Evolutionary conservation across 73 alveolate species (phyloP).

Genomic region (Paramecium bursaria): DNA sequence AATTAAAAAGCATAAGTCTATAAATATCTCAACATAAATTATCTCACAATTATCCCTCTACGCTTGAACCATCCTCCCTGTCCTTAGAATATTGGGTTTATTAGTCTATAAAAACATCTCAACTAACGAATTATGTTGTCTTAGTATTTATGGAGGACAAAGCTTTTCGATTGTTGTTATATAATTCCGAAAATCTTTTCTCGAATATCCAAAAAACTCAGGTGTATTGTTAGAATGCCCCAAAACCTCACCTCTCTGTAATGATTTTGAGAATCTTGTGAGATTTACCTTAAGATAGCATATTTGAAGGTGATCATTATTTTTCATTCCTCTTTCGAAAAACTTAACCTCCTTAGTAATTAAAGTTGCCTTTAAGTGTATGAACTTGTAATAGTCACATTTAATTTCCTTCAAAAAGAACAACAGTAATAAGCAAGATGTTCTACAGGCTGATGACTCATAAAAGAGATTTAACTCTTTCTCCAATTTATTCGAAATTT

Average conservation of each 20-base stretch:
- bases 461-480: slow-evolving; percentile 1
- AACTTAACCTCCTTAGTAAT: slow-evolving; percentile 13
- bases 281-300: slow-evolving; percentile 44
- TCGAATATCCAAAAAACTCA: slow-evolving; percentile 22
- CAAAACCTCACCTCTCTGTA: slow-evolving; percentile 31
- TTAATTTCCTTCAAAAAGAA: background rate
- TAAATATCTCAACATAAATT: slow-evolving; percentile 32
- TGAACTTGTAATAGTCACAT: slow-evolving; percentile 14
- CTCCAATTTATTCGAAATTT: background rate
- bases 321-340: background rate
- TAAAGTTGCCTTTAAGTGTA: background rate
- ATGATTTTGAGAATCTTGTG: slow-evolving; percentile 20
- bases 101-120: slow-evolving; percentile 44
- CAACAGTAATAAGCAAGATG: slow-evolving; percentile 29
- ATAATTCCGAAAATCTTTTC: background rate
- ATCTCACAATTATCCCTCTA: slow-evolving; percentile 4
- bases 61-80: background rate
- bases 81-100: slow-evolving; percentile 40
- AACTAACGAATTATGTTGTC: slow-evolving; percentile 13
- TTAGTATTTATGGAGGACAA: background rate
- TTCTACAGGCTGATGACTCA: slow-evolving; percentile 18
- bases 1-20: slow-evolving; percentile 28
- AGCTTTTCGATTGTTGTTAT: slow-evolving; percentile 9
- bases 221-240: slow-evolving; percentile 1
- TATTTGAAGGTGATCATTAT: background rate